Evolutionary conservation across 2,329 filamentous ascomycete species (phyloP), one percentile per base, ranked within the genome.

Genomic region (Celoporthe dispersa): DNA sequence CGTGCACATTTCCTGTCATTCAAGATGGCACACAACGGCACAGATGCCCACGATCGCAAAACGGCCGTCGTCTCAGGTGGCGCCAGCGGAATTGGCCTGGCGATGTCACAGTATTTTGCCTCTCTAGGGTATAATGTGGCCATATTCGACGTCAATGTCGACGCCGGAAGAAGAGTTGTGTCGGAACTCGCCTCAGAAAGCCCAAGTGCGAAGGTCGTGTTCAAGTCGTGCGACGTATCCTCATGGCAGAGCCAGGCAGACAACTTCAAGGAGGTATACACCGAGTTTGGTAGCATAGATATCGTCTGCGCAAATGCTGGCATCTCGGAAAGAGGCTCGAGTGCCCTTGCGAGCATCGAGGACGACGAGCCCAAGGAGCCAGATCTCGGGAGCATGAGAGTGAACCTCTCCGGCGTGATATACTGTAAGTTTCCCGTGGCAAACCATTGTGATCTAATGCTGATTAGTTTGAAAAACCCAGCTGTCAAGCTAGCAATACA

Each of bases 251-350:
- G 73, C n/a, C 79, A 79, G 67, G 75, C 79, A 0, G 72, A 75
- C 1, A 73, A 69, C 0, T 81, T 79, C 67, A 69, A 72, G 35
- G 66, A 73, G n/a, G 74, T 78, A 11, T 75, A 73, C 63, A 59
- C 61, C 2, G 66, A 73, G 19, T 74, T 75, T 31, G 75, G 76
- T 8, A 70, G 68, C 1, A 73, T 86, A 25, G 83, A 86, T 69
- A 73, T 85, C 3, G 84, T 85, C 8, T 81, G 85, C 75, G 84
- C 84, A 35, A 86, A 86, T 73, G 84, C 84, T 0, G 84, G 84
- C 1, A 80, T 86, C 44, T 82, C 82, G 0, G 82, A 83, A 74
- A 78, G 80, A 66, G 82, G 79, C 1, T 66, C 65, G 3, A 78
- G 76, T 53, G 77, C 75, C 25, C 53, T 79, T 9, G 73, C 72